phyloP scores from a whole-genome alignment of 2,329 filamentous ascomycete species.

The Xylaria sp. region DNA sequence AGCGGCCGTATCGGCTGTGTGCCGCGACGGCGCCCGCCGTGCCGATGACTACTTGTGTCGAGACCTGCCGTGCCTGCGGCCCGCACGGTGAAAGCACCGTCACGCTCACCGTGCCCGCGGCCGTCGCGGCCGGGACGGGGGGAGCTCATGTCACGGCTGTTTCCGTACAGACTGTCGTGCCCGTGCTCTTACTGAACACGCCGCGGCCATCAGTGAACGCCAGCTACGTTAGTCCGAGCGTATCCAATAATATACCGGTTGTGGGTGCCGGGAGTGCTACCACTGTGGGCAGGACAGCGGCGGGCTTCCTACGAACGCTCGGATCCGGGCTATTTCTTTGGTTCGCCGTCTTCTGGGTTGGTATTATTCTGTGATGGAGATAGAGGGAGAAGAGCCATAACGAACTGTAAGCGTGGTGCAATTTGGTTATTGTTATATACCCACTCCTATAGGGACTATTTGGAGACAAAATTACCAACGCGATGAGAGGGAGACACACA shows the following conservation, averaged over 20 bases:
- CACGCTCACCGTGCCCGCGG: slow-evolving; percentile 49
- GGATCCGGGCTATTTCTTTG: slow-evolving; percentile 40
- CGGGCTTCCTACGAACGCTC: slow-evolving; percentile 19
- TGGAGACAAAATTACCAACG: background rate
- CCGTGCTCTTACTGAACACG: slow-evolving; percentile 29
- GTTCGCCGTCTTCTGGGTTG: slow-evolving; percentile 41
- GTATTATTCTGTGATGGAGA: slow-evolving; percentile 37
- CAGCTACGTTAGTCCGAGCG: background rate
- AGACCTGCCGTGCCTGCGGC: slow-evolving; percentile 49
- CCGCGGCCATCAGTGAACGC: background rate
- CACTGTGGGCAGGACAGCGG: background rate
- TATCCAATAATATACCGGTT: slow-evolving; percentile 13
- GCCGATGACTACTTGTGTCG: slow-evolving; percentile 46
- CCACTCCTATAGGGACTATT: background rate
- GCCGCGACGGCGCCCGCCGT: slow-evolving; percentile 16
- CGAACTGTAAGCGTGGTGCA: background rate
- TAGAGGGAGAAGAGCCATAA: background rate
- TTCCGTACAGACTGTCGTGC: slow-evolving; percentile 44
- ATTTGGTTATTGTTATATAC: slow-evolving; percentile 5
- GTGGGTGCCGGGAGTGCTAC: slow-evolving; percentile 19
- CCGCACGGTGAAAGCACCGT: slow-evolving; percentile 47
- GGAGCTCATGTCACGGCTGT: slow-evolving; percentile 31
- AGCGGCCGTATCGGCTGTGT: background rate
- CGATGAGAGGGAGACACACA: background rate
- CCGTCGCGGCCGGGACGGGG: slow-evolving; percentile 33